These are phyloP conservation scores for Lipomyces lipofer DNA, from an alignment of 805 yeast species.

Conservation along the genomic window DNA sequence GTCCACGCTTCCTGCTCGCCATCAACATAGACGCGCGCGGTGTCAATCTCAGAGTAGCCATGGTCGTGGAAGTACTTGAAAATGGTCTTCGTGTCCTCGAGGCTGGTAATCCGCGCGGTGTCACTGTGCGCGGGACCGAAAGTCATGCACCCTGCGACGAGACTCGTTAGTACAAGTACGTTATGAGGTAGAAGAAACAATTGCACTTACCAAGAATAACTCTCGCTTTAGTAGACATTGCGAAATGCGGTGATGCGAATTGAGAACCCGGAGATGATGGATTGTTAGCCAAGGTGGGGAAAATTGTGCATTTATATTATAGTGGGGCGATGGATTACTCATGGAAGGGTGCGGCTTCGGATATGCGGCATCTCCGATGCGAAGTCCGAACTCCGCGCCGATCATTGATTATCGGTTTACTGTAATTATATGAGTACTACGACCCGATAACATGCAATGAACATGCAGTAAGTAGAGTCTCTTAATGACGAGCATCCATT, in stretches of 20 bases:
- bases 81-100: constrained; percentile 17
- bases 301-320: background rate
- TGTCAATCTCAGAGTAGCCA: constrained; percentile 35
- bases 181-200: background rate
- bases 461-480: too few species aligned
- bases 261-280: background rate
- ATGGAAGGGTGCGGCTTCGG: too few species aligned
- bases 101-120: constrained; percentile 20
- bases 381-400: too few species aligned
- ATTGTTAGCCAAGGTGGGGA: background rate
- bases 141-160: constrained; percentile 16
- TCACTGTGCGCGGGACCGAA: constrained; percentile 21
- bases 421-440: too few species aligned
- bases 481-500: too few species aligned
- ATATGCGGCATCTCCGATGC: too few species aligned
- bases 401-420: too few species aligned
- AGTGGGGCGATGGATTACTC: background rate
- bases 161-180: background rate
- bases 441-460: too few species aligned
- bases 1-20: constrained; percentile 32
- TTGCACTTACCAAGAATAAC: background rate
- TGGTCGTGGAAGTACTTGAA: constrained; percentile 24
- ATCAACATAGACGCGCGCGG: constrained; percentile 35
- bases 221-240: background rate
- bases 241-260: background rate